Percentiles rank a stretch among this genome's conserved stretches.
Evolutionary conservation across 2,329 filamentous ascomycete species (phyloP).

Genomic region (Colletotrichum godetiae): DNA sequence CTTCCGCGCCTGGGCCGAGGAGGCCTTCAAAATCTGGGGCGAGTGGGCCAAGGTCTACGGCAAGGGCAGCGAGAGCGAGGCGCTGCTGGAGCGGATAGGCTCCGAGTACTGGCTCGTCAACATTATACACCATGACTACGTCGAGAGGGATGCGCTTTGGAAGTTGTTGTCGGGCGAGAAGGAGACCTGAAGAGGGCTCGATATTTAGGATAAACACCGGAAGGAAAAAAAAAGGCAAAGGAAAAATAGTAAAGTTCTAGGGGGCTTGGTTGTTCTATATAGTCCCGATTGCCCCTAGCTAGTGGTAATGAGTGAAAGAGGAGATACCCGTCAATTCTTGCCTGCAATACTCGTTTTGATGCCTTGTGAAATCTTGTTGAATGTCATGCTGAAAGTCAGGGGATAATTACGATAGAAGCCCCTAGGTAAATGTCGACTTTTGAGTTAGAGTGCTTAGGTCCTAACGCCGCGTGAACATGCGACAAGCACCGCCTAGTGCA

Average conservation of each 20-base stretch:
- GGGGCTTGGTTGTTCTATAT: not conserved
- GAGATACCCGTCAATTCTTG: conserved; percentile 23
- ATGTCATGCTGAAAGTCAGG: not conserved
- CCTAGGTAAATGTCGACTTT: not conserved
- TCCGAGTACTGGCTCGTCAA: conserved; percentile 90
- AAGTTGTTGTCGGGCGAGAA: conserved; percentile 64
- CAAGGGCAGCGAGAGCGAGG: conserved; percentile 76
- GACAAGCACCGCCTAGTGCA: not conserved
- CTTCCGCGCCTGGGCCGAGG: conserved; percentile 93
- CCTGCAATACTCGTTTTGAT: not conserved
- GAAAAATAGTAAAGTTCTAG: not conserved
- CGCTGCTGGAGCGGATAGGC: conserved; percentile 74
- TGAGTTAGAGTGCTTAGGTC: not conserved
- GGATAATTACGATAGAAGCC: not conserved
- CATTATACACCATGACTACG: conserved; percentile 83
- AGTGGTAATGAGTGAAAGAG: conserved; percentile 2
- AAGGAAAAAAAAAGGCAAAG: not conserved
- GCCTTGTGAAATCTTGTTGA: not conserved
- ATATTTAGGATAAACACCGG: not conserved
- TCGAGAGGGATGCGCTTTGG: conserved; percentile 80
- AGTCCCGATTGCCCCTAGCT: not conserved
- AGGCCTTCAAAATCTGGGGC: conserved; percentile 94
- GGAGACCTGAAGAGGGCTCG: not conserved
- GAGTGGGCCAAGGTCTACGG: conserved; percentile 94
- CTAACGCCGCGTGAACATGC: not conserved